Evolutionary conservation across 495 filamentous ascomycete genomes (phyloP).

Genomic region (Xylona heveae): DNA sequence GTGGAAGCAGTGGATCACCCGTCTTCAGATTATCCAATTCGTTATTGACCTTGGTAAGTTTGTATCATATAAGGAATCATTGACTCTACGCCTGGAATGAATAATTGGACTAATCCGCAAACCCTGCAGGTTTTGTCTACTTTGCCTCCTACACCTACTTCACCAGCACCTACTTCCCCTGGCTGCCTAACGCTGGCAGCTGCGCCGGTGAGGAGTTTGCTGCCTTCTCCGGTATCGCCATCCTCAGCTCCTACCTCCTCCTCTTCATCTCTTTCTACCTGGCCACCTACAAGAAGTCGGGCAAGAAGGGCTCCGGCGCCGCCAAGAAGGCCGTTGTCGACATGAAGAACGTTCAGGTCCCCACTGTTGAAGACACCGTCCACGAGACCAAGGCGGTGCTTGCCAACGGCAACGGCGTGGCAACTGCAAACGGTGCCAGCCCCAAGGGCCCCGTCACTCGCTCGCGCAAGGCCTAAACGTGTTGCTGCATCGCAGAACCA

Average conservation of each 20-base stretch:
- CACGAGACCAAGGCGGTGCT: slow-evolving; percentile 1
- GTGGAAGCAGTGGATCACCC: slow-evolving; percentile 85
- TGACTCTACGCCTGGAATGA: slow-evolving; percentile 5
- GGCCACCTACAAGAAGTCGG: slow-evolving; percentile 74
- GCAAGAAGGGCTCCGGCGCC: neutral
- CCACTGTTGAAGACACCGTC: slow-evolving; percentile 2
- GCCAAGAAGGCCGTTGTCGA: slow-evolving; percentile 2
- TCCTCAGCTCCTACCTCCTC: slow-evolving; percentile 80
- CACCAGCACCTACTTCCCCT: slow-evolving; percentile 75
- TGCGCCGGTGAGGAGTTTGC: slow-evolving; percentile 97
- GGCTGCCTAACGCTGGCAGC: slow-evolving; percentile 57
- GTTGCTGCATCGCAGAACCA: no score
- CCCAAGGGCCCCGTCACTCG: slow-evolving; percentile 5
- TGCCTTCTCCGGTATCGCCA: slow-evolving; percentile 78
- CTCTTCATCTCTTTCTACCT: slow-evolving; percentile 99
- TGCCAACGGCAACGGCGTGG: slow-evolving; percentile 1
- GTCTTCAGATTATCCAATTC: slow-evolving; percentile 69
- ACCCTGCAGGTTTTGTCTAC: slow-evolving; percentile 57
- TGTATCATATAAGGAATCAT: no score
- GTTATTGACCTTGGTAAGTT: slow-evolving; percentile 53
- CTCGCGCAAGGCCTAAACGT: slow-evolving; percentile 6
- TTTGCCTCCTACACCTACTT: slow-evolving; percentile 93
- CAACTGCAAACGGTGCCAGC: slow-evolving; percentile 2
- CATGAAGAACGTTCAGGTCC: slow-evolving; percentile 2
- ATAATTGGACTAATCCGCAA: neutral